Percentiles rank a stretch among this genome's conserved stretches.
phyloP scores from a whole-genome alignment of 208 protist species.

The Trypanosoma vivax region DNA sequence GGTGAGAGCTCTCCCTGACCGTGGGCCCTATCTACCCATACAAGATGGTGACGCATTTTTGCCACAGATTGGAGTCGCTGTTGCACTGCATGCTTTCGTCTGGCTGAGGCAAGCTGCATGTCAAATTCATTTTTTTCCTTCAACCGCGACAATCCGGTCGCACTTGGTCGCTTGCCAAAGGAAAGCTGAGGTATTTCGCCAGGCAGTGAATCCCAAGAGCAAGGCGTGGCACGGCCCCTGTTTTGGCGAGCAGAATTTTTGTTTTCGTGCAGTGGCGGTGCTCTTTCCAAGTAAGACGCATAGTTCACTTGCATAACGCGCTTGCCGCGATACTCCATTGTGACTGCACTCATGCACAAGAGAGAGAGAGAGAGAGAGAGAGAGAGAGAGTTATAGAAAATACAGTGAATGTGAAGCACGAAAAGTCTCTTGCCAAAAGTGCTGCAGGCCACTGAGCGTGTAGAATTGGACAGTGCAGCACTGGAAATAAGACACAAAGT shows the following conservation, averaged over 20 bases:
- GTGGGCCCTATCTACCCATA: no score
- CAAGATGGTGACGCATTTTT: background rate
- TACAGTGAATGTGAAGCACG: conserved; percentile 1
- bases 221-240: background rate
- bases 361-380: conserved; percentile 5
- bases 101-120: conserved; percentile 11
- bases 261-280: background rate
- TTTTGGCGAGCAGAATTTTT: background rate
- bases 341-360: background rate
- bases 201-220: background rate
- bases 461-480: no score
- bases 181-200: conserved; percentile 5
- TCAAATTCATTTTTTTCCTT: conserved; percentile 27
- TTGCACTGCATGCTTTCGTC: background rate
- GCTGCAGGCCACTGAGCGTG: no score
- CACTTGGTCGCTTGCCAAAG: background rate
- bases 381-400: conserved; percentile 2
- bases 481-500: background rate
- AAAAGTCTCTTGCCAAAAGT: no score
- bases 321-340: conserved; percentile 10
- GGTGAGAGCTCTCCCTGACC: no score
- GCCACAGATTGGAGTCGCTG: background rate
- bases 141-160: background rate
- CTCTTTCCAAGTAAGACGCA: background rate
- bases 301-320: conserved; percentile 14